Conservation (phyloP, 768 basidiomycete genomes). For the Amanita fuliginea region DNA sequence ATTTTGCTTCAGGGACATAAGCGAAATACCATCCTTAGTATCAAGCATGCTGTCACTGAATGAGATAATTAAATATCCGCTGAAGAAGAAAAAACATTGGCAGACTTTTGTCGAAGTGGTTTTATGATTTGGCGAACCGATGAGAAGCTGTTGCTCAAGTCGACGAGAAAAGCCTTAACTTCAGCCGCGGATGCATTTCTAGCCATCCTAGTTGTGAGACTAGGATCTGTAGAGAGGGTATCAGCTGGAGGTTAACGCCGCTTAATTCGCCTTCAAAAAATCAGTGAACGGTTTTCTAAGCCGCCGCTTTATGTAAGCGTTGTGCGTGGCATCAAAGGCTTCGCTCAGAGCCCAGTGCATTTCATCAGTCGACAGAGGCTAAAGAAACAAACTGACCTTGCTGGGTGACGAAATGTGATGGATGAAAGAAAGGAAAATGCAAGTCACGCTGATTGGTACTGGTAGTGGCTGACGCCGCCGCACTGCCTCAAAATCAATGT, state of each 20-base stretch:
- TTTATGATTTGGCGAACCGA: constrained; percentile 49
- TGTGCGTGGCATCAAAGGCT: constrained; percentile 31
- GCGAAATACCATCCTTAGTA: constrained; percentile 74
- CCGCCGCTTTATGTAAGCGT: constrained; percentile 34
- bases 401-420: neutral
- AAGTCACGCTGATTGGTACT: neutral
- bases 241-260: neutral
- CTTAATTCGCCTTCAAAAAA: constrained; percentile 6
- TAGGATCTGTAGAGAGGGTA: neutral
- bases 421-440: neutral
- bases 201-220: neutral
- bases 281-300: constrained; percentile 47
- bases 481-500: constrained; percentile 2
- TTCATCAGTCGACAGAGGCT: constrained; percentile 27
- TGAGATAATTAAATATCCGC: constrained; percentile 2
- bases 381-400: constrained; percentile 1
- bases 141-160: constrained; percentile 53
- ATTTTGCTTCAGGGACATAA: constrained; percentile 82
- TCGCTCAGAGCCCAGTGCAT: constrained; percentile 50
- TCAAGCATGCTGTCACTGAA: constrained; percentile 25
- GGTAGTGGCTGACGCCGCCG: neutral
- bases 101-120: constrained; percentile 44
- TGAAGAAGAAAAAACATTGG: constrained; percentile 7
- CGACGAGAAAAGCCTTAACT: constrained; percentile 27
- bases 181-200: constrained; percentile 8